Percentiles rank a stretch among this genome's conserved stretches.
These are phyloP conservation scores for Platismatia glauca DNA, from an alignment of 495 filamentous ascomycete species.

Conservation along the genomic window DNA sequence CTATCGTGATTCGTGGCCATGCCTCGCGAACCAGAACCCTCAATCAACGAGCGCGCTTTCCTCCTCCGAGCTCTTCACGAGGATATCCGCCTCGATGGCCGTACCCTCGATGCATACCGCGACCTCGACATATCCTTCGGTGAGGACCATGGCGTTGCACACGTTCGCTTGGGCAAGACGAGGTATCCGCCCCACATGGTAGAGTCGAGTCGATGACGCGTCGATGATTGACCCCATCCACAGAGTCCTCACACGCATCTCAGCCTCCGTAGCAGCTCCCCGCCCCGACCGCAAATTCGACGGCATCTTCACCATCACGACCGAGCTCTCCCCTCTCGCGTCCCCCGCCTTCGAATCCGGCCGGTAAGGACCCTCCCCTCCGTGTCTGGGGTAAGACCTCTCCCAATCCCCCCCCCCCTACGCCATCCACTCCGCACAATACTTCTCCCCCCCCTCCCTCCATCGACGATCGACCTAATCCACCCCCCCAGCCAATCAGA, in stretches of 20 bases:
- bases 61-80: constrained; percentile 66
- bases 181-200: constrained; percentile 42
- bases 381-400: constrained; percentile 13
- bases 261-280: constrained; percentile 76
- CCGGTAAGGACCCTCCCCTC: constrained; percentile 41
- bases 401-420: constrained; percentile 2
- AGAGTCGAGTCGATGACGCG: not conserved
- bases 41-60: constrained; percentile 69
- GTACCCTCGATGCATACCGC: constrained; percentile 68
- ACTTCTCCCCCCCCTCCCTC: constrained; percentile 3
- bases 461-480: constrained; percentile 1
- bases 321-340: constrained; percentile 87
- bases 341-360: constrained; percentile 84
- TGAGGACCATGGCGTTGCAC: constrained; percentile 82
- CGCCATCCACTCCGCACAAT: not conserved
- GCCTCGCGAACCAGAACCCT: constrained; percentile 82
- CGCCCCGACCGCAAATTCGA: constrained; percentile 86
- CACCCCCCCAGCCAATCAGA: constrained; percentile 51
- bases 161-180: constrained; percentile 85
- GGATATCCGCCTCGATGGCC: constrained; percentile 72
- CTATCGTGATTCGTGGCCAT: constrained; percentile 41
- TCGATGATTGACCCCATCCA: constrained; percentile 14
- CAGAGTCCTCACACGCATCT: constrained; percentile 76
- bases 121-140: constrained; percentile 70
- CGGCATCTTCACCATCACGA: constrained; percentile 82